Conservation (phyloP, 176 grass and related monocot species). For the Raddia distichophylla region DNA sequence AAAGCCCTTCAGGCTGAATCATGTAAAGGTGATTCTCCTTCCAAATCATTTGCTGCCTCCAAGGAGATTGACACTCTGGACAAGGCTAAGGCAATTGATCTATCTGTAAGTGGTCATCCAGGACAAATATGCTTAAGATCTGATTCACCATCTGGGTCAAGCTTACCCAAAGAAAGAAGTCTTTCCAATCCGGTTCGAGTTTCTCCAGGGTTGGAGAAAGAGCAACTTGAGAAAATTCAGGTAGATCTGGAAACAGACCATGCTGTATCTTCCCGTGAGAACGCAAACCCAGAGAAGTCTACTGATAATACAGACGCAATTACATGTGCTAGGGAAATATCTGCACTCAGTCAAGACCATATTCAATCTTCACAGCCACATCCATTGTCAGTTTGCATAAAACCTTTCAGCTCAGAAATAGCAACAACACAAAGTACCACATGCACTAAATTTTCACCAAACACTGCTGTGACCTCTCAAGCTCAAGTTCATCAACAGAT, state of each 20-base stretch:
- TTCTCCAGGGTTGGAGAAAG: constrained; percentile 40
- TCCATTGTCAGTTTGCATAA: constrained; percentile 30
- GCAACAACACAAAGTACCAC: constrained; percentile 29
- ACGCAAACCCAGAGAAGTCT: constrained; percentile 44
- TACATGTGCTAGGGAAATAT: constrained; percentile 30
- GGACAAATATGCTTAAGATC: constrained; percentile 48
- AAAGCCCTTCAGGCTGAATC: constrained; percentile 24
- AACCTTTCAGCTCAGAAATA: constrained; percentile 45
- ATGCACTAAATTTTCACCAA: constrained; percentile 34
- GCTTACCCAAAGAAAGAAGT: constrained; percentile 40
- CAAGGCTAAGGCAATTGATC: constrained; percentile 29
- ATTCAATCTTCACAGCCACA: constrained; percentile 46
- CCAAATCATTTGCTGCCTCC: constrained; percentile 30
- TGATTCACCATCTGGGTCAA: constrained; percentile 31
- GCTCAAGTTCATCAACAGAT: constrained; percentile 51
- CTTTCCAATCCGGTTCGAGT: constrained; percentile 27
- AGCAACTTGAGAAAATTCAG: constrained; percentile 38
- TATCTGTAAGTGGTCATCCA: constrained; percentile 31
- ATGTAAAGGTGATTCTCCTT: constrained; percentile 37
- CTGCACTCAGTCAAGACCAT: constrained; percentile 36
- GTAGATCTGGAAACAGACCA: constrained; percentile 42
- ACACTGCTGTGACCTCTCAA: constrained; percentile 37
- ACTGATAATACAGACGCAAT: constrained; percentile 32
- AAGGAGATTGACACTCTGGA: constrained; percentile 37
- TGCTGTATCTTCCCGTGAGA: constrained; percentile 43